These are phyloP conservation scores for Aspergillus neoniger DNA, from an alignment of 2,329 filamentous ascomycete genomes.

Conservation along the genomic window DNA sequence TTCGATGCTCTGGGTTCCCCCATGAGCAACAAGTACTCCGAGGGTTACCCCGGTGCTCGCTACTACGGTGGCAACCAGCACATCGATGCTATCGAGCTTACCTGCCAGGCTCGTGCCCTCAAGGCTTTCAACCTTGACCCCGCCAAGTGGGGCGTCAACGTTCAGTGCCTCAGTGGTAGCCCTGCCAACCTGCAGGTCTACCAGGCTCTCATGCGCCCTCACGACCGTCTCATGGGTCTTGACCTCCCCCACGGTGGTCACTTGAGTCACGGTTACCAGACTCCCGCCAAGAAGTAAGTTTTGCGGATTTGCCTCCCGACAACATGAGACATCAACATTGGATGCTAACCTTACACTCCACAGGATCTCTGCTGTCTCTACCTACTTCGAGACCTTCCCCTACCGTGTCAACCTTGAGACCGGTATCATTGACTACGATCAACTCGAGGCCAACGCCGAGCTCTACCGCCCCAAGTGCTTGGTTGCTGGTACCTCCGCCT, in stretches of 20 bases:
- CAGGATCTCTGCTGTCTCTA: conserved; percentile 94
- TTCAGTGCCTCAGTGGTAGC: conserved; percentile 88
- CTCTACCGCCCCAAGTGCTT: conserved; percentile 95
- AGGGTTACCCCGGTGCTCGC: conserved; percentile 95
- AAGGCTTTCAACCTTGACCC: conserved; percentile 84
- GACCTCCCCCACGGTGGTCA: conserved; percentile 96
- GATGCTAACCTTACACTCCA: conserved; percentile 1
- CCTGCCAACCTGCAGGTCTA: conserved; percentile 98
- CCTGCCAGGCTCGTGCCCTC: conserved; percentile 92
- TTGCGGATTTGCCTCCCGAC: conserved; percentile 19
- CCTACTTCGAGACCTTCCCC: conserved; percentile 97
- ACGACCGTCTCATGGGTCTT: conserved; percentile 95
- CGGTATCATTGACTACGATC: conserved; percentile 92
- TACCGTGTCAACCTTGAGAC: conserved; percentile 90
- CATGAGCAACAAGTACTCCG: conserved; percentile 99
- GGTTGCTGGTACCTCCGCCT: conserved; percentile 91
- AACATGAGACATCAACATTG: not conserved
- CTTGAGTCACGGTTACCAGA: conserved; percentile 96
- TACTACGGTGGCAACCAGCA: conserved; percentile 99
- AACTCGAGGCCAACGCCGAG: conserved; percentile 80
- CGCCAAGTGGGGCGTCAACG: conserved; percentile 97
- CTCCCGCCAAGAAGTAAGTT: conserved; percentile 77
- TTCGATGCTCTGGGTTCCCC: conserved; percentile 94
- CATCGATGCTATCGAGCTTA: conserved; percentile 93
- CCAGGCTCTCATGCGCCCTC: conserved; percentile 87